Conservation (phyloP, 495 filamentous ascomycete species). For the Sordaria brevicollis region DNA sequence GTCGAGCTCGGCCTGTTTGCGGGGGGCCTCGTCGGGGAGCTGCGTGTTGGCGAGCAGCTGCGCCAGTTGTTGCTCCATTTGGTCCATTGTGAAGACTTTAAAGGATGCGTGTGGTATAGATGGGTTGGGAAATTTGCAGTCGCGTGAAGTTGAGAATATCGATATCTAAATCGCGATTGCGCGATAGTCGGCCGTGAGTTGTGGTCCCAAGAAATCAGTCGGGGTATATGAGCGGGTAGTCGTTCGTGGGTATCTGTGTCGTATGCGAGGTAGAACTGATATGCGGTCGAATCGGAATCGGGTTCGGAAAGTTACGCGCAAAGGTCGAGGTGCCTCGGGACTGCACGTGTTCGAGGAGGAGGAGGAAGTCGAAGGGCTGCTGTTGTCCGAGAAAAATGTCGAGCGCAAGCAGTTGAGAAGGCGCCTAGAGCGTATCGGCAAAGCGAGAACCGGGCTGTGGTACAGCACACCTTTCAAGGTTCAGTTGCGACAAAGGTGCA, state of each 20-base stretch:
- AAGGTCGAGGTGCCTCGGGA: background rate
- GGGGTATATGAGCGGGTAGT: background rate
- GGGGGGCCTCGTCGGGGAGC: constrained; percentile 51
- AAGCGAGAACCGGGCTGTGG: background rate
- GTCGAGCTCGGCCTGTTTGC: constrained; percentile 71
- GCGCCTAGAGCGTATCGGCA: background rate
- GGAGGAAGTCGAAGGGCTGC: background rate
- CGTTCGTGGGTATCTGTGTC: background rate
- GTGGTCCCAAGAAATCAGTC: background rate
- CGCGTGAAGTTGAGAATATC: background rate
- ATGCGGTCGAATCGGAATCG: background rate
- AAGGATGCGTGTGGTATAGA: background rate
- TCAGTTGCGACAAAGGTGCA: background rate
- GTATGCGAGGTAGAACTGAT: background rate
- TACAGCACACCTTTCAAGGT: background rate
- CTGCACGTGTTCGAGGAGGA: background rate
- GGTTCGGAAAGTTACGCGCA: background rate
- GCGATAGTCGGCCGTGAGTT: background rate
- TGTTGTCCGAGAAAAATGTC: background rate
- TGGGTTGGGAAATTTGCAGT: background rate
- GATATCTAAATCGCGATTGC: background rate
- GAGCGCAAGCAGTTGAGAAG: background rate
- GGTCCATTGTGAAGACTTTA: background rate
- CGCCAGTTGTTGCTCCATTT: constrained; percentile 80
- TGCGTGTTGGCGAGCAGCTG: constrained; percentile 74